phyloP scores from a whole-genome alignment of 2,329 filamentous ascomycete genomes.

The Sphaceloma murrayae region DNA sequence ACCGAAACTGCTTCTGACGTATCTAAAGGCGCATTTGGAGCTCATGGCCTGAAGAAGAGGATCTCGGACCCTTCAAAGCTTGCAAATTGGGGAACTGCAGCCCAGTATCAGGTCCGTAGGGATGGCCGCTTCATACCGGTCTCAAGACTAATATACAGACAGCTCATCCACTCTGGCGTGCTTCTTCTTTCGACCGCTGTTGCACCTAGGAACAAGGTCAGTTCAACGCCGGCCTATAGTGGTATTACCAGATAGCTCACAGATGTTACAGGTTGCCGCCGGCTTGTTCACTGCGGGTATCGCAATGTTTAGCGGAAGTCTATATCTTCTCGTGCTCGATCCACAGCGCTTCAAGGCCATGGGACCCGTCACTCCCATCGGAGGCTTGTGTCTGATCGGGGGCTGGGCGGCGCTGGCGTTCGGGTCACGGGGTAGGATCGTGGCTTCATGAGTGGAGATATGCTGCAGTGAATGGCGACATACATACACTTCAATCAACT shows the following conservation, averaged over 20 bases:
- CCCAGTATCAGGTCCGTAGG: constrained; percentile 54
- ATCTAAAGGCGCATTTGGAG: constrained; percentile 55
- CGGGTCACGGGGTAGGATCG: constrained; percentile 24
- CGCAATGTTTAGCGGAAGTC: constrained; percentile 56
- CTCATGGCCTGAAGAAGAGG: constrained; percentile 54
- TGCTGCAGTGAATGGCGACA: too few species aligned
- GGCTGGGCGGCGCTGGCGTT: constrained; percentile 49
- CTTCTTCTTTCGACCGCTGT: constrained; percentile 47
- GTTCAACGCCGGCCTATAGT: neutral
- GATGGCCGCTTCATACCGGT: neutral
- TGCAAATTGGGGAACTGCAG: constrained; percentile 54
- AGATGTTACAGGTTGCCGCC: constrained; percentile 40
- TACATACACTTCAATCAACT: constrained; percentile 10
- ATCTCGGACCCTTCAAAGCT: constrained; percentile 51
- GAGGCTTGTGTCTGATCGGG: constrained; percentile 54
- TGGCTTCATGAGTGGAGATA: too few species aligned
- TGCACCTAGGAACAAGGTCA: constrained; percentile 40
- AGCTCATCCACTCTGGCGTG: constrained; percentile 55
- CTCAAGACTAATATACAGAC: neutral
- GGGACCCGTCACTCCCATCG: constrained; percentile 57
- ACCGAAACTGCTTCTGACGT: too few species aligned
- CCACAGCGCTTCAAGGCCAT: constrained; percentile 49
- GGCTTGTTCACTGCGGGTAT: constrained; percentile 55
- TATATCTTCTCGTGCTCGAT: constrained; percentile 56
- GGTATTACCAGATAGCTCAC: too few species aligned